Evolutionary conservation across 2,329 filamentous ascomycete species (phyloP).

Genomic region (Microdochium nivale): DNA sequence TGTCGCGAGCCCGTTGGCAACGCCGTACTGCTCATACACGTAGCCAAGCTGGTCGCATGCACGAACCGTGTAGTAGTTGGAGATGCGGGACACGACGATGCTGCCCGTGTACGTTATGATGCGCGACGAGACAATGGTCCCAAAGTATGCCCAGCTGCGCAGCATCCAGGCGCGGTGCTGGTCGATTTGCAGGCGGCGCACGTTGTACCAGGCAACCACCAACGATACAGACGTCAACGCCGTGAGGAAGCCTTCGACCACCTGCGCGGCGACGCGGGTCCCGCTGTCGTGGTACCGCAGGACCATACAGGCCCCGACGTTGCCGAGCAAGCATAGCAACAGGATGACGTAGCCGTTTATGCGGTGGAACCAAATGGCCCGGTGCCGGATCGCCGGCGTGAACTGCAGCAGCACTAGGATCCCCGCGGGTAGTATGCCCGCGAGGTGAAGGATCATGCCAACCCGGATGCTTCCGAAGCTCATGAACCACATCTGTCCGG

Average conservation of each 20-base stretch:
- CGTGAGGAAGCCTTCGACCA: slow-evolving; percentile 30
- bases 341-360: slow-evolving; percentile 50
- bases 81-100: slow-evolving; percentile 21
- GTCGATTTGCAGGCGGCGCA: slow-evolving; percentile 53
- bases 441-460: slow-evolving; percentile 38
- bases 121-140: slow-evolving; percentile 42
- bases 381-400: slow-evolving; percentile 36
- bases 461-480: slow-evolving; percentile 15
- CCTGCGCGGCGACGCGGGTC: slow-evolving; percentile 42
- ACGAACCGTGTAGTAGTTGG: slow-evolving; percentile 16
- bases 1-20: neutral
- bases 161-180: slow-evolving; percentile 59
- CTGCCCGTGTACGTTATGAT: slow-evolving; percentile 35
- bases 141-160: slow-evolving; percentile 41
- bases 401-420: slow-evolving; percentile 39
- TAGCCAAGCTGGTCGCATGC: slow-evolving; percentile 41
- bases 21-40: neutral
- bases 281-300: slow-evolving; percentile 37
- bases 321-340: slow-evolving; percentile 34
- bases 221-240: slow-evolving; percentile 34
- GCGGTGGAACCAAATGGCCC: slow-evolving; percentile 44
- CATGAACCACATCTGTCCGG: slow-evolving; percentile 32
- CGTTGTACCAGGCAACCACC: slow-evolving; percentile 42
- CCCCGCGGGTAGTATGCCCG: slow-evolving; percentile 31
- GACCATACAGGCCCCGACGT: slow-evolving; percentile 44